Evolutionary conservation across 371 early-diverging fungal genomes (phyloP).

Genomic region (Circinella umbellata): DNA sequence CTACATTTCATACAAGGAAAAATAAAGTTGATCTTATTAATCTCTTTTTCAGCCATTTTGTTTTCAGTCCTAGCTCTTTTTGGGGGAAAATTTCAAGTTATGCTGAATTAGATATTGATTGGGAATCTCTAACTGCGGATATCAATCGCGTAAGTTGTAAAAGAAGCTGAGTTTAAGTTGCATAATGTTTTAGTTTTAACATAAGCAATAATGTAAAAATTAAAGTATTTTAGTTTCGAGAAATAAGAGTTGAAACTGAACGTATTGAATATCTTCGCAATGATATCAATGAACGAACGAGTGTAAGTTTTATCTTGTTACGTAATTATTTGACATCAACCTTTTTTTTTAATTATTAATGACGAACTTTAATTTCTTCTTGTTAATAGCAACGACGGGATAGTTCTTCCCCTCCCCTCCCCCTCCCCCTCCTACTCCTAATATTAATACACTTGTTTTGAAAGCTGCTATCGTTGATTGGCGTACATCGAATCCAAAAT

Average conservation of each 20-base stretch:
- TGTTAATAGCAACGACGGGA: slow-evolving; percentile 6
- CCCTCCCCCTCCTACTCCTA: too few species aligned
- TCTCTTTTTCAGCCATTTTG: too few species aligned
- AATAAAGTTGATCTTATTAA: too few species aligned
- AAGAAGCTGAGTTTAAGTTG: background rate
- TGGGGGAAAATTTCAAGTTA: too few species aligned
- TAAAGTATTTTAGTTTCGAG: background rate
- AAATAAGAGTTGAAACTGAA: too few species aligned
- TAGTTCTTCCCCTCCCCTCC: background rate
- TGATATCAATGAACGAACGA: background rate
- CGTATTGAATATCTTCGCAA: background rate
- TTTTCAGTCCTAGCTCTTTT: too few species aligned
- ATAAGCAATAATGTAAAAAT: too few species aligned
- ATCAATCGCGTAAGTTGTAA: background rate
- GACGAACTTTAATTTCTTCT: background rate
- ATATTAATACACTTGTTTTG: background rate
- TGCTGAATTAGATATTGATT: slow-evolving; percentile 3
- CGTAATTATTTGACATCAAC: too few species aligned
- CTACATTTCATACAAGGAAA: too few species aligned
- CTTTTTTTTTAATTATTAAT: background rate
- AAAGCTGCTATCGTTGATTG: background rate
- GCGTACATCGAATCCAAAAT: slow-evolving; percentile 1
- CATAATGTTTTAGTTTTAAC: too few species aligned
- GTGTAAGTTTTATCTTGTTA: background rate
- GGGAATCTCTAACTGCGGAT: background rate